Conservation (phyloP, 331 rosid genomes). For the Malus hybrid region DNA sequence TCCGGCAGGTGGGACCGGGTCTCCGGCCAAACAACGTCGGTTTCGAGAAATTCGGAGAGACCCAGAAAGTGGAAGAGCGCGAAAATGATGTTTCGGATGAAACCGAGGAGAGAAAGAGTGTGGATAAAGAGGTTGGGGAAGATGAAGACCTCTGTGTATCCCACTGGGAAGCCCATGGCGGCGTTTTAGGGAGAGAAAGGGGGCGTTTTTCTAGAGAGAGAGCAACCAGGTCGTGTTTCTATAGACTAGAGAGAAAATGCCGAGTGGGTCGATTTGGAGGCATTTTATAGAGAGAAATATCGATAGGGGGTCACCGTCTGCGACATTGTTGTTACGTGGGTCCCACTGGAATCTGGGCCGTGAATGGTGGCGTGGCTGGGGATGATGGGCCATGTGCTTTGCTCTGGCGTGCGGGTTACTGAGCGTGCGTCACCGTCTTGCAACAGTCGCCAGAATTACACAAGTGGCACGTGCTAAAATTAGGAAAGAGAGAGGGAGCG, state of each 20-base stretch:
- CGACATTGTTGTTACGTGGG: neutral
- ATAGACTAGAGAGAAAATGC: neutral
- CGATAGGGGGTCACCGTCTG: neutral
- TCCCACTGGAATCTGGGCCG: neutral
- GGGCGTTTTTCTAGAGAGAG: neutral
- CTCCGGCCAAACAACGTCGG: conserved; percentile 41
- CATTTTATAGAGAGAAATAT: neutral
- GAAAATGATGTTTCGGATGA: conserved; percentile 54
- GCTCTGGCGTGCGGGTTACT: neutral
- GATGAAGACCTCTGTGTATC: conserved; percentile 53
- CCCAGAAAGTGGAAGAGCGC: conserved; percentile 60
- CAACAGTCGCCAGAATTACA: neutral
- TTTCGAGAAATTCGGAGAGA: conserved; percentile 62
- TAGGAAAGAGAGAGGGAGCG: conserved; percentile 8
- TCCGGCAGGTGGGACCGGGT: conserved; percentile 14
- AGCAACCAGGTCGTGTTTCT: no score
- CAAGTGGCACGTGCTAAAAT: conserved; percentile 26
- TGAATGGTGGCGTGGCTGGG: neutral
- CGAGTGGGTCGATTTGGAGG: neutral
- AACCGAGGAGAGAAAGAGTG: conserved; percentile 56
- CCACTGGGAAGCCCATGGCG: conserved; percentile 88
- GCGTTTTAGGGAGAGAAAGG: neutral
- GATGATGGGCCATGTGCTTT: neutral
- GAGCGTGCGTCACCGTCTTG: neutral
- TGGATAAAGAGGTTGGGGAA: conserved; percentile 67